Percentiles rank a stretch among this genome's conserved stretches.
Evolutionary conservation across 805 yeast genomes (phyloP).

Genomic region (Kazachstania bromeliacearum): DNA sequence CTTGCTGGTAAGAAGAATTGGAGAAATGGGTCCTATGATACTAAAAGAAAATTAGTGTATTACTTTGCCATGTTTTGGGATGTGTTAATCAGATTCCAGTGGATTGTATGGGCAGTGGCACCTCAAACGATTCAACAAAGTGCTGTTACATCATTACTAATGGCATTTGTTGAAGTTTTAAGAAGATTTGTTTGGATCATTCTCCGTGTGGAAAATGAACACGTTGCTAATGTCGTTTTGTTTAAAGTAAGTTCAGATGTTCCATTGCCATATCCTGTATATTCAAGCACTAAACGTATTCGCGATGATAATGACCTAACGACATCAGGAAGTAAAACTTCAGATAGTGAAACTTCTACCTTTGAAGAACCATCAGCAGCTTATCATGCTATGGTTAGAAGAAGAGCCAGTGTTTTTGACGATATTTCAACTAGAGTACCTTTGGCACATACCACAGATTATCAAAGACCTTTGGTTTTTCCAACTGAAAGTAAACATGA

Average conservation of each 20-base stretch:
- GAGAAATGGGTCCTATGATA: conserved; percentile 26
- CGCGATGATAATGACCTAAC: conserved; percentile 3
- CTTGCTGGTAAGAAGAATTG: conserved; percentile 37
- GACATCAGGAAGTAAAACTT: conserved; percentile 1
- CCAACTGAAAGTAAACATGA: conserved; percentile 6
- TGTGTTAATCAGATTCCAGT: conserved; percentile 71
- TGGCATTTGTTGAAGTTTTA: conserved; percentile 72
- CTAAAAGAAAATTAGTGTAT: conserved; percentile 38
- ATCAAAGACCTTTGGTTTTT: conserved; percentile 46
- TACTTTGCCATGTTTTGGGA: conserved; percentile 69
- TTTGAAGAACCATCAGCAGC: conserved; percentile 16
- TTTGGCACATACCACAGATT: conserved; percentile 76
- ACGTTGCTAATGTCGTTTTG: conserved; percentile 76
- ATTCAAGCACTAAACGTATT: too few relatives aligned
- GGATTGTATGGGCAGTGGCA: conserved; percentile 84
- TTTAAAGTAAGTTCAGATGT: conserved; percentile 83
- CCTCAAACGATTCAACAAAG: conserved; percentile 73
- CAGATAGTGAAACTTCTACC: neutral
- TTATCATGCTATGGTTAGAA: conserved; percentile 18
- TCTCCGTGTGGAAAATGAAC: conserved; percentile 94
- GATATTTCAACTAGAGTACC: conserved; percentile 40
- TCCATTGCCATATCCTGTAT: conserved; percentile 63
- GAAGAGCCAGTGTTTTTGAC: conserved; percentile 20
- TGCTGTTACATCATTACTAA: conserved; percentile 72
- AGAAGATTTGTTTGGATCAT: conserved; percentile 86